A percentile compares a stretch with the other conserved stretches of the same genome.
These are phyloP conservation scores for Fusarium sp. DNA, from an alignment of 2,329 filamentous ascomycete genomes.

Conservation along the genomic window DNA sequence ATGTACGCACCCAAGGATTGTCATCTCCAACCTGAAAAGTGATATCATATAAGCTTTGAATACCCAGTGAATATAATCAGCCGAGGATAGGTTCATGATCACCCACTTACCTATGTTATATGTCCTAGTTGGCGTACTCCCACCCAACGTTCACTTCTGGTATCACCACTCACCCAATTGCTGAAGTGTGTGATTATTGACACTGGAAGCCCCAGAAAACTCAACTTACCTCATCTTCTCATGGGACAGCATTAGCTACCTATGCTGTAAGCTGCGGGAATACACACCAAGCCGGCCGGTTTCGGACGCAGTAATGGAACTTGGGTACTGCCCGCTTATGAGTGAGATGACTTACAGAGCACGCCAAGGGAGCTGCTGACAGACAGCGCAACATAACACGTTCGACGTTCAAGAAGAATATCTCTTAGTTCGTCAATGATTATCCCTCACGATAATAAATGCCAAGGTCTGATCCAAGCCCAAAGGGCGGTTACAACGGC, in stretches of 20 bases:
- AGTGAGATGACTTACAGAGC: not conserved
- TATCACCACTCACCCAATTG: not conserved
- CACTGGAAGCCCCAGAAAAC: not conserved
- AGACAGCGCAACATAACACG: not conserved
- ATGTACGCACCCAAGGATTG: not conserved
- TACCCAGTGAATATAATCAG: not conserved
- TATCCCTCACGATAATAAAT: not conserved
- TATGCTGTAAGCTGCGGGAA: not conserved
- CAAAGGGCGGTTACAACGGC: conserved; percentile 1
- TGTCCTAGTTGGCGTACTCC: not conserved
- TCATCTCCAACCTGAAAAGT: not conserved
- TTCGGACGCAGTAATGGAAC: not conserved
- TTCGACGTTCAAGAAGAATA: not conserved
- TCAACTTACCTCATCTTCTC: not conserved
- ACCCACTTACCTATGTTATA: not conserved
- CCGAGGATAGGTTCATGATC: not conserved
- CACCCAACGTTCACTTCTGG: not conserved
- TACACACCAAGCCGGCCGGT: not conserved
- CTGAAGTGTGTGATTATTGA: not conserved
- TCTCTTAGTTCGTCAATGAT: not conserved
- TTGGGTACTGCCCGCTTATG: not conserved
- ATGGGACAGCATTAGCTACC: not conserved
- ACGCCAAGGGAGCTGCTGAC: not conserved
- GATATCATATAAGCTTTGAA: not conserved
- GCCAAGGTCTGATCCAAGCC: not conserved